Conservation (phyloP, 2,329 filamentous ascomycete genomes). For the Talaromyces sp. region DNA sequence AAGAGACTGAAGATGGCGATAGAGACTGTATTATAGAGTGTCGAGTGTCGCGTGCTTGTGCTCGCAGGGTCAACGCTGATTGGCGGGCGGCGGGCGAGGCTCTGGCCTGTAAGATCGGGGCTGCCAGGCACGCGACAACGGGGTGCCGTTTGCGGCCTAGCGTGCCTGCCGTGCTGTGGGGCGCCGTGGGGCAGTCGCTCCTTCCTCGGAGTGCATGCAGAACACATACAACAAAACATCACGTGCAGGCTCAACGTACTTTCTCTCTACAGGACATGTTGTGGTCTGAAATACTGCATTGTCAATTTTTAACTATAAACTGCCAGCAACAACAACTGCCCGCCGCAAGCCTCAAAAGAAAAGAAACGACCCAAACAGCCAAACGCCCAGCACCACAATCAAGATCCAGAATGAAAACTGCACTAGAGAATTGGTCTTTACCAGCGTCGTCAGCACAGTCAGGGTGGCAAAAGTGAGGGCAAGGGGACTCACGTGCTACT, state of each 20-base stretch:
- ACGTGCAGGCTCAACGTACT: not conserved
- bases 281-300: not conserved
- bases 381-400: not conserved
- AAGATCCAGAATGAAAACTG: not conserved
- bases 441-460: not conserved
- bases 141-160: not conserved
- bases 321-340: not conserved
- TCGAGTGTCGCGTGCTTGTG: constrained; percentile 10
- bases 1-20: not conserved
- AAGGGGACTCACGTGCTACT: constrained; percentile 1
- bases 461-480: not conserved
- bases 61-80: constrained; percentile 8
- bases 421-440: not conserved
- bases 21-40: not conserved
- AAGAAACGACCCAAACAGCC: not conserved
- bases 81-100: not conserved
- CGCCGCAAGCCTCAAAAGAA: not conserved
- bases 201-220: not conserved
- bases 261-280: not conserved
- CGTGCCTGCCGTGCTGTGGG: not conserved
- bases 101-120: constrained; percentile 10
- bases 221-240: not conserved
- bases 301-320: not conserved
- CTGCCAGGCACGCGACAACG: constrained; percentile 8
- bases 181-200: not conserved